Conservation (phyloP, 73 alveolate genomes). For the Uronychia setigera region DNA sequence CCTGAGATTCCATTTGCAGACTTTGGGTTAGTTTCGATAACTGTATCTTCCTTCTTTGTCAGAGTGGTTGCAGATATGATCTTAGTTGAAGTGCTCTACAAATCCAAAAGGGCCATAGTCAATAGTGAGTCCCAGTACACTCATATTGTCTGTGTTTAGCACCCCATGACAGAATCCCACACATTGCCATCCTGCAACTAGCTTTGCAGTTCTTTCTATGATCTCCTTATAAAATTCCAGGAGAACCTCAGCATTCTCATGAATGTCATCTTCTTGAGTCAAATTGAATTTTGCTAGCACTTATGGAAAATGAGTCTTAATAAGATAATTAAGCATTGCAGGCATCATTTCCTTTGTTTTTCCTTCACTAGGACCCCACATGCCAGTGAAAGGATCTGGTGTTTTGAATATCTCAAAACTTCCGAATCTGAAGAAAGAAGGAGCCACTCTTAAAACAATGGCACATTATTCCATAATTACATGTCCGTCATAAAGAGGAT, state of each 20-base stretch:
- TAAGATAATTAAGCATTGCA: constrained; percentile 50
- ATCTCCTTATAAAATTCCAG: constrained; percentile 66
- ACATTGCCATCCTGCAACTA: constrained; percentile 89
- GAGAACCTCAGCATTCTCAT: not conserved
- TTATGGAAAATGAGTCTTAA: constrained; percentile 39
- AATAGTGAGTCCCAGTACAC: constrained; percentile 81
- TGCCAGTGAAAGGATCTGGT: constrained; percentile 37
- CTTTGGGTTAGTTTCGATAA: constrained; percentile 72
- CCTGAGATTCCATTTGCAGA: constrained; percentile 73
- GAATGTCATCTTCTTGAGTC: not conserved
- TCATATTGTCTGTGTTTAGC: constrained; percentile 91
- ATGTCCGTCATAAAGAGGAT: constrained; percentile 69
- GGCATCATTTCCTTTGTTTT: constrained; percentile 62
- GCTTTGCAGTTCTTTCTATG: constrained; percentile 69
- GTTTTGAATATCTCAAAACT: constrained; percentile 60
- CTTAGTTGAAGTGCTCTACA: constrained; percentile 70
- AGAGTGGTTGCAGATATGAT: constrained; percentile 70
- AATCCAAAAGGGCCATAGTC: constrained; percentile 96
- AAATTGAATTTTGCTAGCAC: constrained; percentile 1
- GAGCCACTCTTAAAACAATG: constrained; percentile 81
- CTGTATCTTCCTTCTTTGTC: constrained; percentile 79
- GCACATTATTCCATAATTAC: constrained; percentile 73
- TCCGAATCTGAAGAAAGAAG: constrained; percentile 69
- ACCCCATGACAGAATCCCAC: constrained; percentile 92
- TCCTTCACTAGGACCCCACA: constrained; percentile 63